Evolutionary conservation across 257 asterid species (phyloP).

Genomic region (Parsonsia alboflavescens): DNA sequence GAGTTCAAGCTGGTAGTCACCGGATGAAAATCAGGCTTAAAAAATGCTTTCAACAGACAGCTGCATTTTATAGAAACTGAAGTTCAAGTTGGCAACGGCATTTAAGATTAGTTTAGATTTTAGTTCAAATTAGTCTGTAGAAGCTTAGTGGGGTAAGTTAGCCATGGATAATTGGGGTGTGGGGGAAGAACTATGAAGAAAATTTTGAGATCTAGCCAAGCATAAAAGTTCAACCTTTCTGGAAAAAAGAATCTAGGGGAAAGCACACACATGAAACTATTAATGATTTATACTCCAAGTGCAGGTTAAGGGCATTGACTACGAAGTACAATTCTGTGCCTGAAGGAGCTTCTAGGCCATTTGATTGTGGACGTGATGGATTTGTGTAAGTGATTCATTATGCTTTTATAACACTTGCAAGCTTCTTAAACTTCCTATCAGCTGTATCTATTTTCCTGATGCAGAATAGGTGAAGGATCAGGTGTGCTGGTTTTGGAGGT

Average conservation of each 20-base stretch:
- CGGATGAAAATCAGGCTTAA: not conserved
- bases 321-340: constrained; percentile 71
- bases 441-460: constrained; percentile 25
- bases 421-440: constrained; percentile 7
- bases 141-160: not conserved
- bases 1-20: too few species aligned
- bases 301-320: constrained; percentile 90
- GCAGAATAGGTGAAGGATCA: constrained; percentile 94
- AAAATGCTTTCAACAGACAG: not conserved
- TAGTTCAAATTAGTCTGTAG: not conserved
- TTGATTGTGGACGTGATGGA: constrained; percentile 92
- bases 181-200: too few species aligned
- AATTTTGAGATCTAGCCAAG: not conserved
- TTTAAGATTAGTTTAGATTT: not conserved
- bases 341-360: constrained; percentile 84
- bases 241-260: not conserved
- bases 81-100: not conserved
- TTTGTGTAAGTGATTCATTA: constrained; percentile 65
- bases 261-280: not conserved
- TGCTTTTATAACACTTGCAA: constrained; percentile 9
- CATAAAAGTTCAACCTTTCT: not conserved
- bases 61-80: not conserved
- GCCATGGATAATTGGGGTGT: not conserved
- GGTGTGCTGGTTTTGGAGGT: constrained; percentile 94
- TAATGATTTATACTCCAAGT: constrained; percentile 14